These are phyloP conservation scores for Aspergillus nanangensis DNA, from an alignment of 495 filamentous ascomycete species.

Conservation along the genomic window DNA sequence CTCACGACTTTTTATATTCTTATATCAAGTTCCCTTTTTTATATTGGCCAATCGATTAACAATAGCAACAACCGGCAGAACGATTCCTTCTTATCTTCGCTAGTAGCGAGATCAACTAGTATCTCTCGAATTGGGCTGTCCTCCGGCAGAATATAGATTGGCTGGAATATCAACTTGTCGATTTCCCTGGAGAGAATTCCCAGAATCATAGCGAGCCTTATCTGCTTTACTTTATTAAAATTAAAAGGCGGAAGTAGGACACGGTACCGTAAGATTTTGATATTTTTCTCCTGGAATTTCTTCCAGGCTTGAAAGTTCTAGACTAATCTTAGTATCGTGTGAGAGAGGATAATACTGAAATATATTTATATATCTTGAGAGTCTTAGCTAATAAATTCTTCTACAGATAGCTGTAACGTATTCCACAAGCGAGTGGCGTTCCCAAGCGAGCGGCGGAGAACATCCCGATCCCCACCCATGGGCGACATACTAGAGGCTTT, in stretches of 20 bases:
- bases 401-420: neutral
- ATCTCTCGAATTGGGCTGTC: neutral
- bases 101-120: neutral
- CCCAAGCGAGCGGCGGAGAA: no score
- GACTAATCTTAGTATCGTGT: neutral
- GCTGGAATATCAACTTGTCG: neutral
- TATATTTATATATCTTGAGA: neutral
- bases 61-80: neutral
- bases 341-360: neutral
- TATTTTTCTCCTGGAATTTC: neutral
- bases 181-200: slow-evolving; percentile 1
- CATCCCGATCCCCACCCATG: no score
- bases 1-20: neutral
- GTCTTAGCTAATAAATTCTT: neutral
- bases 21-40: neutral
- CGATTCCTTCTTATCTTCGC: neutral
- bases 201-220: neutral
- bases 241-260: neutral
- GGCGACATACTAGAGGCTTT: no score
- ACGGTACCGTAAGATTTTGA: neutral
- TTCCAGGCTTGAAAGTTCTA: neutral
- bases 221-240: neutral
- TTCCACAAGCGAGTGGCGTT: no score
- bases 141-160: neutral
- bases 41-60: neutral